These are phyloP conservation scores for Pistacia atlantica DNA, from an alignment of 345 rosid species.

Conservation along the genomic window DNA sequence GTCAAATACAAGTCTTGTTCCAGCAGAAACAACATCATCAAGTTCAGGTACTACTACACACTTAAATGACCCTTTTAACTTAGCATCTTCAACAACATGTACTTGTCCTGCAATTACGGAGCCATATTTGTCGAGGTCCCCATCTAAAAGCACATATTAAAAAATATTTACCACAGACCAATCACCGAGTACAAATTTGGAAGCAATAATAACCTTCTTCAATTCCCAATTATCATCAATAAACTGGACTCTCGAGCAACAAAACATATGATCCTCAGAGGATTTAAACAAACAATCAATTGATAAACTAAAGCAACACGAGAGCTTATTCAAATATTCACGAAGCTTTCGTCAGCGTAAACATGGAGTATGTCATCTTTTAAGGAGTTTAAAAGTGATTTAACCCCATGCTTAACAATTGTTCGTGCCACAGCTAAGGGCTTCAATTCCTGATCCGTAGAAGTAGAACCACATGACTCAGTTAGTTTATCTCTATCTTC, in stretches of 20 bases:
- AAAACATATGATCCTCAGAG: not conserved
- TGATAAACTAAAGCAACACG: not conserved
- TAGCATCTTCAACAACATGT: too few species aligned
- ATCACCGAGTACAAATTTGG: too few species aligned
- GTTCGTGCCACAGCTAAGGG: not conserved
- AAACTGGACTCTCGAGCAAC: not conserved
- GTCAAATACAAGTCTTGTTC: not conserved
- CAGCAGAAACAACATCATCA: too few species aligned
- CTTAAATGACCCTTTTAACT: not conserved
- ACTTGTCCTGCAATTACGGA: not conserved
- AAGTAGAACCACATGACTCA: not conserved
- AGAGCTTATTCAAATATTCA: not conserved
- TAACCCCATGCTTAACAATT: too few species aligned
- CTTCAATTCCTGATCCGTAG: not conserved
- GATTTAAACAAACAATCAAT: not conserved
- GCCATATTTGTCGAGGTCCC: not conserved
- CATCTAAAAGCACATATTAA: not conserved
- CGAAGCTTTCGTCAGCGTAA: not conserved
- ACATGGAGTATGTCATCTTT: too few species aligned
- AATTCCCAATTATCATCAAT: not conserved
- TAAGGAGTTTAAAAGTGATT: too few species aligned
- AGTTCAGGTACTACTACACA: too few species aligned
- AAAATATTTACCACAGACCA: not conserved
- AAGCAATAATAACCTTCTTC: not conserved
- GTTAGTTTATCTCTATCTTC: not conserved